These are phyloP conservation scores for Carex sylvatica DNA, from an alignment of 202 grass and related monocot species.

Conservation along the genomic window DNA sequence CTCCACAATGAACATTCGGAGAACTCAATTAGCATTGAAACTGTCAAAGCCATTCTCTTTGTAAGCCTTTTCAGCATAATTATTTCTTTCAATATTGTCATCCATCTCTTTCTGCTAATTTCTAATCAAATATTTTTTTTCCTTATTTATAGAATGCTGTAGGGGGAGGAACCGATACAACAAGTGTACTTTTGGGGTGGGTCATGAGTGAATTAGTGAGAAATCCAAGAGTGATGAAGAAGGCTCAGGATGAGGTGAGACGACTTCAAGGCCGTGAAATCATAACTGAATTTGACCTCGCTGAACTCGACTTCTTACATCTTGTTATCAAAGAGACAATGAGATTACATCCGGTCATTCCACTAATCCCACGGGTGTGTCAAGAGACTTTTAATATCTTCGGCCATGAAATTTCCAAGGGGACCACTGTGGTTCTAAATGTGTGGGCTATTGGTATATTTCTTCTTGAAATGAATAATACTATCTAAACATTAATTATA, in stretches of 20 bases:
- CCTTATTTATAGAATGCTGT: constrained; percentile 23
- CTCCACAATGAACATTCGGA: no score
- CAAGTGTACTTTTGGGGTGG: constrained; percentile 25
- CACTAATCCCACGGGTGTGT: constrained; percentile 31
- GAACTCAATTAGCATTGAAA: not conserved
- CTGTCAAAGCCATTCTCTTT: not conserved
- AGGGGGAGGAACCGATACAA: constrained; percentile 21
- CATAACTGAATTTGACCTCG: constrained; percentile 35
- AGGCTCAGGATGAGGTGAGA: constrained; percentile 26
- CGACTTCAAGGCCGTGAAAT: not conserved
- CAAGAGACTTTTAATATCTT: constrained; percentile 26
- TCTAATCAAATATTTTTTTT: not conserved
- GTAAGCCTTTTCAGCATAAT: not conserved
- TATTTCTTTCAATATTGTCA: not conserved
- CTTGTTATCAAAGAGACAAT: constrained; percentile 51
- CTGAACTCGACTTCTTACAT: constrained; percentile 17
- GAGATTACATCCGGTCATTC: constrained; percentile 34
- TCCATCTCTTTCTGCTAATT: not conserved
- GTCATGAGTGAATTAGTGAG: constrained; percentile 37
- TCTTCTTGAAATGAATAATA: not conserved
- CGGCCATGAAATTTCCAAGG: constrained; percentile 28
- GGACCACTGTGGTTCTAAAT: constrained; percentile 39
- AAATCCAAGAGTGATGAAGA: constrained; percentile 31
- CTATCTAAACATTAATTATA: not conserved
- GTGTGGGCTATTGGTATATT: constrained; percentile 17